phyloP scores from a whole-genome alignment of 805 yeast genomes.

The Martiniozyma abietophila region DNA sequence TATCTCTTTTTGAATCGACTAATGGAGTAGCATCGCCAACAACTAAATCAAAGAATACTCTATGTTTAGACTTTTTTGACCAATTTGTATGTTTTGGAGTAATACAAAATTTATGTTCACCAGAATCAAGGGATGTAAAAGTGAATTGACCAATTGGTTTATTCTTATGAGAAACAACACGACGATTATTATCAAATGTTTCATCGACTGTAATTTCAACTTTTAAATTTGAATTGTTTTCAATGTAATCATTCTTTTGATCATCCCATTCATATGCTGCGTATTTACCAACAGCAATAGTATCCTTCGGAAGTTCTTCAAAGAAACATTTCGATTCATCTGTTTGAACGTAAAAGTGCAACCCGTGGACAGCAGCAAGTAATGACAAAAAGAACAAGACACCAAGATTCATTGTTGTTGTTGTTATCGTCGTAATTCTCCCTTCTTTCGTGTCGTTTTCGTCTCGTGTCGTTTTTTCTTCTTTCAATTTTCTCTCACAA shows the following conservation, averaged over 20 bases:
- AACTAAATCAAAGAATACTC: constrained; percentile 62
- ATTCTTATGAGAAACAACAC: constrained; percentile 64
- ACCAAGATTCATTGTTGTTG: too few species aligned
- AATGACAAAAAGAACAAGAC: too few species aligned
- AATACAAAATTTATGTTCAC: constrained; percentile 73
- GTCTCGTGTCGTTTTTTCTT: too few species aligned
- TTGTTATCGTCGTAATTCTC: too few species aligned
- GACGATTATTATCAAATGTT: constrained; percentile 68
- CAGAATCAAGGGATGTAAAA: constrained; percentile 64
- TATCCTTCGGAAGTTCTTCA: constrained; percentile 67
- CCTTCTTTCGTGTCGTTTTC: too few species aligned
- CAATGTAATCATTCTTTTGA: constrained; percentile 36
- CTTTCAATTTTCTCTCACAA: too few species aligned
- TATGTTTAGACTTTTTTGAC: constrained; percentile 44
- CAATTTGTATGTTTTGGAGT: constrained; percentile 38
- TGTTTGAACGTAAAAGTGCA: constrained; percentile 74
- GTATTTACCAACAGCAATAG: constrained; percentile 74
- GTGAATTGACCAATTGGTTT: constrained; percentile 60
- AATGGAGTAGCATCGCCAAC: constrained; percentile 55
- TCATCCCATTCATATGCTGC: constrained; percentile 57
- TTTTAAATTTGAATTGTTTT: constrained; percentile 42
- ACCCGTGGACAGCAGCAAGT: constrained; percentile 29
- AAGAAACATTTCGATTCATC: constrained; percentile 75
- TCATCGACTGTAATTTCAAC: constrained; percentile 67
- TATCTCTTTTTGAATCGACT: constrained; percentile 60